Evolutionary conservation across 345 rosid species (phyloP).

Genomic region (Gossypium longicalyx): DNA sequence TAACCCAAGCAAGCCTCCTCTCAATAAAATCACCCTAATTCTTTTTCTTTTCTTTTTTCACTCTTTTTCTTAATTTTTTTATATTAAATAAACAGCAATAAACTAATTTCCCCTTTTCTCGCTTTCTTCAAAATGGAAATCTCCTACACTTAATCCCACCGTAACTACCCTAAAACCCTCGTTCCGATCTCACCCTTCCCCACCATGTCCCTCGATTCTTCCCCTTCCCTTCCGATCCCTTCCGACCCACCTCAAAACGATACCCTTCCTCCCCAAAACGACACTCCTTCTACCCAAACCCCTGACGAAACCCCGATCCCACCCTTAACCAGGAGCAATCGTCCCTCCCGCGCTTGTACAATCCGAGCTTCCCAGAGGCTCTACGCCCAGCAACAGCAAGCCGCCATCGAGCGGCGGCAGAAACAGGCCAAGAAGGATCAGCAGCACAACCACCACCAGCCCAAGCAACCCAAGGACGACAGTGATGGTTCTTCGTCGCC

Average conservation of each 20-base stretch:
- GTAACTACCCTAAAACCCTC: constrained; percentile 29
- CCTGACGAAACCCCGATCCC: constrained; percentile 14
- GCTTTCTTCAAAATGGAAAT: constrained; percentile 25
- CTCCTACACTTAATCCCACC: constrained; percentile 33
- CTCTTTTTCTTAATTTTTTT: not conserved
- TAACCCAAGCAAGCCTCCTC: not conserved
- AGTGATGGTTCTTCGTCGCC: constrained; percentile 32
- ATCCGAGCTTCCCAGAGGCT: constrained; percentile 77
- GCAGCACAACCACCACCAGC: constrained; percentile 21
- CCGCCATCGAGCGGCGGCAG: constrained; percentile 52
- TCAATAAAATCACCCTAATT: not conserved
- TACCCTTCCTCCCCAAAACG: constrained; percentile 13
- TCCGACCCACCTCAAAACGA: constrained; percentile 37
- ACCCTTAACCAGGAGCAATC: constrained; percentile 52
- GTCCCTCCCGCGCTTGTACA: constrained; percentile 96
- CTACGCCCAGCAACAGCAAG: constrained; percentile 51
- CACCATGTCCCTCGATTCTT: constrained; percentile 48
- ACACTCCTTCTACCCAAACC: constrained; percentile 8
- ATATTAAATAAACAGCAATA: too few relatives aligned
- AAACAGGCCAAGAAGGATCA: constrained; percentile 52
- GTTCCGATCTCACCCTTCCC: constrained; percentile 37
- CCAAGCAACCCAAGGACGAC: constrained; percentile 16
- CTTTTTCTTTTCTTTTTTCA: not conserved
- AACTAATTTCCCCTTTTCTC: not conserved
- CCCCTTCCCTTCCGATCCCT: constrained; percentile 49